Conservation (phyloP, 805 yeast species). For the Nematodospora valgi region DNA sequence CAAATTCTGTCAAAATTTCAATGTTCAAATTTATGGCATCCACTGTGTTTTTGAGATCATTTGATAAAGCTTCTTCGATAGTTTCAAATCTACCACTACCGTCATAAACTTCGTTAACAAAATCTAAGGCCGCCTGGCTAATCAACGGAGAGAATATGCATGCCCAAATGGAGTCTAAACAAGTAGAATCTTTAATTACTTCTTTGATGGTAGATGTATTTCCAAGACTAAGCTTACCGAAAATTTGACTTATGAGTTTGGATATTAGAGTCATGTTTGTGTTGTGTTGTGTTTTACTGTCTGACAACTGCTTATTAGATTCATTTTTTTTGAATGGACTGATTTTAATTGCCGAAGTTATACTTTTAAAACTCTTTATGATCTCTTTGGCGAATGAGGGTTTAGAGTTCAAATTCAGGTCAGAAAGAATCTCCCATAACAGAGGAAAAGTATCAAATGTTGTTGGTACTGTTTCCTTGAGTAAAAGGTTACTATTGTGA, state of each 20-base stretch:
- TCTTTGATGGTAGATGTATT: conserved; percentile 22
- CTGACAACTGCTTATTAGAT: conserved; percentile 13
- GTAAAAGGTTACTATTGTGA: conserved; percentile 21
- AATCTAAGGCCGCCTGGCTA: conserved; percentile 67
- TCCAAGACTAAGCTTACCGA: conserved; percentile 32
- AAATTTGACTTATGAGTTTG: conserved; percentile 16
- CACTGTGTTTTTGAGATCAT: conserved; percentile 44
- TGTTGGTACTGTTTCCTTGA: conserved; percentile 19
- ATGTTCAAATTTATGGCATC: conserved; percentile 47
- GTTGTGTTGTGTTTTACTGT: conserved; percentile 30
- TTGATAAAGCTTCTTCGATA: conserved; percentile 49
- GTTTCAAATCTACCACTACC: conserved; percentile 70
- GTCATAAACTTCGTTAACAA: conserved; percentile 74
- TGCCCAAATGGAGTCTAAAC: conserved; percentile 68
- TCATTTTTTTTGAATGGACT: conserved; percentile 18
- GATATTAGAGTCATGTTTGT: conserved; percentile 22
- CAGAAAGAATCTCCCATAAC: conserved; percentile 21
- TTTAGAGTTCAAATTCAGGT: conserved; percentile 8
- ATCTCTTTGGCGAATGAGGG: conserved; percentile 14
- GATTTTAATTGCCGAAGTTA: conserved; percentile 14
- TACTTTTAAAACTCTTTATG: conserved; percentile 11
- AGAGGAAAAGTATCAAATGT: conserved; percentile 31
- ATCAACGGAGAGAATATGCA: conserved; percentile 65
- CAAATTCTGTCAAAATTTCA: conserved; percentile 40
- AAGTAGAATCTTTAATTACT: conserved; percentile 24